Evolutionary conservation across 345 rosid genomes (phyloP).

Genomic region (Microcos paniculata): DNA sequence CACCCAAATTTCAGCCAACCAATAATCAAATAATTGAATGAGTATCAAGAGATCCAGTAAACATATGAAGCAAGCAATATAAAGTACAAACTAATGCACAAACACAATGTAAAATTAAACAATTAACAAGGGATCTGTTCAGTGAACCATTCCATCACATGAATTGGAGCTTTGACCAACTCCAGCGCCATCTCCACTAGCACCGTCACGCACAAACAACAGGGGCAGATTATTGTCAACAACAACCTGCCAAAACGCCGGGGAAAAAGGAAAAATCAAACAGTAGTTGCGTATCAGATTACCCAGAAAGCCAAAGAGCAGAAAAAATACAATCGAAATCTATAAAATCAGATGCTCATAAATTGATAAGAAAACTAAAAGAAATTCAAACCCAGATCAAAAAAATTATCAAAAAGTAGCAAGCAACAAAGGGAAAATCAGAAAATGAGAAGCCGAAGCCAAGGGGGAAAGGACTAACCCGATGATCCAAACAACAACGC

Average conservation of each 20-base stretch:
- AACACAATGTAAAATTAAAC: neutral
- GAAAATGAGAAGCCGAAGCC: neutral
- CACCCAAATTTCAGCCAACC: neutral
- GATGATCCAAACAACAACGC: constrained; percentile 72
- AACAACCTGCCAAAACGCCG: constrained; percentile 43
- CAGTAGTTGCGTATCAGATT: too few species aligned
- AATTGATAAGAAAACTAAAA: neutral
- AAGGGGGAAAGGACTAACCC: constrained; percentile 45
- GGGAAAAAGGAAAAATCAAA: neutral
- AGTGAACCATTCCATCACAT: constrained; percentile 70
- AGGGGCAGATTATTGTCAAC: constrained; percentile 67
- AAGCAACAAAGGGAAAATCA: neutral
- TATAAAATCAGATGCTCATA: too few species aligned
- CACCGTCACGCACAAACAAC: constrained; percentile 65
- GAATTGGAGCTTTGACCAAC: constrained; percentile 64
- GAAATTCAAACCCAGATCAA: neutral
- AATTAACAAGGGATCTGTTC: constrained; percentile 59
- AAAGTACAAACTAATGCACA: neutral
- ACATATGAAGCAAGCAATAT: neutral
- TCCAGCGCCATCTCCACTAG: constrained; percentile 61
- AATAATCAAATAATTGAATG: neutral
- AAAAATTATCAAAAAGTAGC: neutral
- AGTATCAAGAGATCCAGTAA: neutral
- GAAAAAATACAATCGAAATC: neutral
- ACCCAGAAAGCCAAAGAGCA: neutral